Evolutionary conservation across 2,329 filamentous ascomycete genomes (phyloP), one percentile per base, ranked within the genome.

Genomic region (Ascomycota sp.): DNA sequence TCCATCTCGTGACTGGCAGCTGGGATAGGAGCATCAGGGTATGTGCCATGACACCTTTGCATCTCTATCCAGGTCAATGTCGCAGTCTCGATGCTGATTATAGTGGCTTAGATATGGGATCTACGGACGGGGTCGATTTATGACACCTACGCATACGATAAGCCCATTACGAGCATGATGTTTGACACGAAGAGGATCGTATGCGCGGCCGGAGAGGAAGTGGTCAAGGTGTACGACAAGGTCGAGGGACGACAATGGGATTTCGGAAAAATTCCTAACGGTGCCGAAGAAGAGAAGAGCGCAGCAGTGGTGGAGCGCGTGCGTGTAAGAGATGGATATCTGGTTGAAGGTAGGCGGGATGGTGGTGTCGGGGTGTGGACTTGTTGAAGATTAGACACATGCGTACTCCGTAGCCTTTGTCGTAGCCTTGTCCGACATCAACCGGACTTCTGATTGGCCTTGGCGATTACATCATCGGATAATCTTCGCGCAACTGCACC

Each of bases 181-280:
- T 98, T 98, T 49, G 89, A 98, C 52, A 58, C 70, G 10, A 74
- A 85, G 30, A 72, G 85, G 30, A 98, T 98, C 40, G 83, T 89
- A 22, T 71, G 78, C 30, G 86, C 89, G 3, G 83, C 83, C 0
- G 80, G 85, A 25, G 89, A 95, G 52, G 75, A 83, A 44, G 82
- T 95, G 17, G 85, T 89, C 42, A 98, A 98, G 57, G 78, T 98
- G 35, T 98, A 95, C 56, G 89, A 98, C 57, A 95, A 95, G 63
- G 75, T 82, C 3, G 89, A 98, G 48, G 83, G 83, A 25, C 64
- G 81, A 36, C 89, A 95, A 52, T 98, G 89, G 89, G 82, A 93
- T 51, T 94, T 85, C 52, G 89, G 89, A 31, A 75, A 82, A 3
- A 86, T 85, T 23, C 70, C 78, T 28, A 65, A 63, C 3, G 74